Percentiles rank a stretch among this genome's conserved stretches.
Conservation (phyloP, 768 basidiomycete species). For the Xerocomus spinulosus region DNA sequence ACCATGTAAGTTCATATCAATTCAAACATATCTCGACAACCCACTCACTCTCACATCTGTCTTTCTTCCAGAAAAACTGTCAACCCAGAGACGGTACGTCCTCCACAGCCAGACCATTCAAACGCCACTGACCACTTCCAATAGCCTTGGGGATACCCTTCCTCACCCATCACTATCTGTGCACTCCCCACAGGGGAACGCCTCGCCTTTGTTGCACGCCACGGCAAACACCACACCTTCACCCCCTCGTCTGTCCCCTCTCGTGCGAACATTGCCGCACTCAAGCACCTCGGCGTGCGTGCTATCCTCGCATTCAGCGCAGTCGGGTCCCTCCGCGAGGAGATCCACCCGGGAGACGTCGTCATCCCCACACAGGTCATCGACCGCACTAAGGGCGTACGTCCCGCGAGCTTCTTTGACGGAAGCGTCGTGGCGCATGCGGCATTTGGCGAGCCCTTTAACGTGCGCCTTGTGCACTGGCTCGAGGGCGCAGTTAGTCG, state of each 20-base stretch:
- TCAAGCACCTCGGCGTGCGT: constrained; percentile 87
- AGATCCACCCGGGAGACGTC: constrained; percentile 88
- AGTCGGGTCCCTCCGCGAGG: constrained; percentile 91
- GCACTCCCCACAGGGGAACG: constrained; percentile 74
- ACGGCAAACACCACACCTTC: constrained; percentile 78
- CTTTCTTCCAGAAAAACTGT: constrained; percentile 53
- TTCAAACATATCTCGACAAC: neutral
- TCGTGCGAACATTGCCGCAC: constrained; percentile 92
- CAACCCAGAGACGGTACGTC: constrained; percentile 72
- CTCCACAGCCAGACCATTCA: neutral
- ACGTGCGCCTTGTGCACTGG: constrained; percentile 57
- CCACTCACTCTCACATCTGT: too few species aligned
- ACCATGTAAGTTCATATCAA: constrained; percentile 58
- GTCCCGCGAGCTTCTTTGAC: constrained; percentile 87
- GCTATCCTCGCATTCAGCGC: constrained; percentile 93
- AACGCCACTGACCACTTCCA: neutral
- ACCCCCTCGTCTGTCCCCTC: constrained; percentile 76
- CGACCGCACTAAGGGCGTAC: constrained; percentile 91
- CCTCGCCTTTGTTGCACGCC: constrained; percentile 89
- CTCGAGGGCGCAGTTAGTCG: constrained; percentile 58
- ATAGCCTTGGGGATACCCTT: constrained; percentile 92
- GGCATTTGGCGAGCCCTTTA: constrained; percentile 92
- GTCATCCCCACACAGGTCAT: constrained; percentile 89
- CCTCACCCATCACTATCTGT: constrained; percentile 88
- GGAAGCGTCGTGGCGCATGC: constrained; percentile 85